Evolutionary conservation across 2,329 filamentous ascomycete genomes (phyloP).

Genomic region (Dothidotthia symphoricarpi): DNA sequence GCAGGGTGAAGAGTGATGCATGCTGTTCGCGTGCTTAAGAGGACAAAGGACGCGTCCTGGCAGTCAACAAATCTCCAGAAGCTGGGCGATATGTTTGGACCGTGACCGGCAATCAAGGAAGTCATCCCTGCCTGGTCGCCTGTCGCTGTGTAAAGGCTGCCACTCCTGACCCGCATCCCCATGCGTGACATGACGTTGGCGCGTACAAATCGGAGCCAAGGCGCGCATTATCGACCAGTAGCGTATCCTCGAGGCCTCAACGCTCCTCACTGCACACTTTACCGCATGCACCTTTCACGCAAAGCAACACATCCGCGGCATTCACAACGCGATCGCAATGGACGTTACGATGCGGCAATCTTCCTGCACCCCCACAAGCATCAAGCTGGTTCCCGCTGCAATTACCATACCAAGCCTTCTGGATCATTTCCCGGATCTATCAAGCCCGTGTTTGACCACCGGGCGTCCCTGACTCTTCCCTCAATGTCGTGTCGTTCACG

Average conservation of each 20-base stretch:
- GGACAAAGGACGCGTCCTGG: slow-evolving; percentile 18
- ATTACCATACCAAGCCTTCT: too few species aligned
- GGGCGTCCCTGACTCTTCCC: too few species aligned
- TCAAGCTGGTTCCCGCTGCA: too few species aligned
- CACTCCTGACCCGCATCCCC: background rate
- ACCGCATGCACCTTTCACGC: slow-evolving; percentile 2
- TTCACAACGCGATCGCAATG: slow-evolving; percentile 5
- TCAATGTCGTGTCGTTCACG: too few species aligned
- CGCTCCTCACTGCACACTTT: background rate
- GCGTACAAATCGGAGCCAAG: too few species aligned
- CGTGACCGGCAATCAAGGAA: slow-evolving; percentile 32
- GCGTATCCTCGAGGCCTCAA: background rate
- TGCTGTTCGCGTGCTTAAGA: slow-evolving; percentile 19
- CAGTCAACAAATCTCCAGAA: slow-evolving; percentile 24
- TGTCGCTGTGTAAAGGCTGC: too few species aligned
- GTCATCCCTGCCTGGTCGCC: slow-evolving; percentile 26
- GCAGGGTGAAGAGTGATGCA: slow-evolving; percentile 18
- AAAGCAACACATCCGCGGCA: slow-evolving; percentile 9
- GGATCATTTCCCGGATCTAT: too few species aligned
- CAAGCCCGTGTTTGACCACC: too few species aligned
- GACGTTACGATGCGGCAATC: too few species aligned
- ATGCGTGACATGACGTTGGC: too few species aligned
- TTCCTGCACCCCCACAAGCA: too few species aligned
- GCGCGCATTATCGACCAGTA: too few species aligned
- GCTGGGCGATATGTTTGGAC: slow-evolving; percentile 20